Evolutionary conservation across 2,329 filamentous ascomycete genomes (phyloP).

Genomic region (Aspergillus ruber): DNA sequence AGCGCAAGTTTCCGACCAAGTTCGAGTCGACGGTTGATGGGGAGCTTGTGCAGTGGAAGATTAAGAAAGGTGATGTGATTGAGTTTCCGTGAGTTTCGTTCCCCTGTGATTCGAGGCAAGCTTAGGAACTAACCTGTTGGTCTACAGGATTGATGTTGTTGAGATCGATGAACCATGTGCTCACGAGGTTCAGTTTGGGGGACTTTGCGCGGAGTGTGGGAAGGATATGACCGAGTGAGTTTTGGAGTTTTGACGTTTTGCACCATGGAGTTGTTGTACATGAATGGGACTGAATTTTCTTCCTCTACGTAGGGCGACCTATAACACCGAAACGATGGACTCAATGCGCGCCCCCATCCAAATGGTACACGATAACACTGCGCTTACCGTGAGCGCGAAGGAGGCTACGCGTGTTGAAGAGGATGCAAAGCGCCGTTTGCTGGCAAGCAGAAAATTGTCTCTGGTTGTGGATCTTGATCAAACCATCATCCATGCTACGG

Average conservation of each 20-base stretch:
- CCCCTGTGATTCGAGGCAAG: too few relatives aligned
- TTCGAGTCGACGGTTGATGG: conserved; percentile 84
- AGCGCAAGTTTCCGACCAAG: conserved; percentile 65
- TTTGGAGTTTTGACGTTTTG: neutral
- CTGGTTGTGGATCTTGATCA: conserved; percentile 96
- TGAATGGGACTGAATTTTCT: neutral
- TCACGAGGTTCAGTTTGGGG: conserved; percentile 85
- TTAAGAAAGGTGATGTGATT: conserved; percentile 46
- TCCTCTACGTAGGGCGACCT: conserved; percentile 51
- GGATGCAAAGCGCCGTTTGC: conserved; percentile 74
- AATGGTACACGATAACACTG: conserved; percentile 87
- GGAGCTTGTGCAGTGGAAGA: conserved; percentile 67
- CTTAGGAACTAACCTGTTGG: conserved; percentile 2
- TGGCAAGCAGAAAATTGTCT: conserved; percentile 76
- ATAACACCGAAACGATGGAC: conserved; percentile 72
- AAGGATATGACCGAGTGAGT: conserved; percentile 84
- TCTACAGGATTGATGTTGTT: conserved; percentile 50
- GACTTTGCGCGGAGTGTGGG: conserved; percentile 85
- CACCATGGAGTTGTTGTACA: too few relatives aligned
- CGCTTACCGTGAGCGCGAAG: conserved; percentile 73
- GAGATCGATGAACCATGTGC: conserved; percentile 86
- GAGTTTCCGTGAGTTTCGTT: conserved; percentile 32
- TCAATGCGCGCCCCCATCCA: conserved; percentile 85
- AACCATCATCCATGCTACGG: conserved; percentile 96
- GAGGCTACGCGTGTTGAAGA: conserved; percentile 79